These are phyloP conservation scores for Uronychia binucleata DNA, from an alignment of 73 alveolate genomes.

Conservation along the genomic window DNA sequence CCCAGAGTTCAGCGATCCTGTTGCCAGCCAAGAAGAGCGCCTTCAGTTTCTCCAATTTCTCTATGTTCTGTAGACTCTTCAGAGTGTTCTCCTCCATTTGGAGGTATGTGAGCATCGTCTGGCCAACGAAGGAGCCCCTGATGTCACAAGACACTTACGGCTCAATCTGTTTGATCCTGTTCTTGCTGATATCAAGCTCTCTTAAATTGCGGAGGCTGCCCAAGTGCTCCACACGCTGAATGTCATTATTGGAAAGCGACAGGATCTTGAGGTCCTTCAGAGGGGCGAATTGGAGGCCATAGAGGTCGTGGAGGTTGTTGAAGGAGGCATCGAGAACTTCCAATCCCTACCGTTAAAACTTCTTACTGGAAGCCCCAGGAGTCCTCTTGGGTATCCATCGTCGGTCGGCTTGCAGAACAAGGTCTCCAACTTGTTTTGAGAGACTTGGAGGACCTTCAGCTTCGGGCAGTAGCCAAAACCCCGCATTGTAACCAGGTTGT, in stretches of 20 bases:
- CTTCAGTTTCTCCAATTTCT: constrained; percentile 68
- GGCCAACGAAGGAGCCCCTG: constrained; percentile 45
- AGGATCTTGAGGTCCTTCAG: constrained; percentile 74
- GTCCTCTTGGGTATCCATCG: constrained; percentile 67
- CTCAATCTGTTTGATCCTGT: constrained; percentile 71
- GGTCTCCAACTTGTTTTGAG: constrained; percentile 71
- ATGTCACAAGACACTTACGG: constrained; percentile 21
- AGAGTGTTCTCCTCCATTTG: constrained; percentile 78
- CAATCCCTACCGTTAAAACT: background rate
- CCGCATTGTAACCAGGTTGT: constrained; percentile 61
- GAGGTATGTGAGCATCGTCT: constrained; percentile 51
- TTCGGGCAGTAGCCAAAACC: constrained; percentile 82
- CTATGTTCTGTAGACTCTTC: constrained; percentile 60
- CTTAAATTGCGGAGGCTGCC: constrained; percentile 65
- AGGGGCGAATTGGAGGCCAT: constrained; percentile 74
- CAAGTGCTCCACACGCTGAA: constrained; percentile 67
- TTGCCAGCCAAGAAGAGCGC: constrained; percentile 62
- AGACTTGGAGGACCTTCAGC: constrained; percentile 65
- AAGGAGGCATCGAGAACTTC: constrained; percentile 73
- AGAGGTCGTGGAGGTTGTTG: constrained; percentile 67
- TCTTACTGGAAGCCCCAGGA: constrained; percentile 64
- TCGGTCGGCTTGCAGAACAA: constrained; percentile 63
- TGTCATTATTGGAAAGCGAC: constrained; percentile 76
- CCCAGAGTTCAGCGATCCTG: constrained; percentile 81
- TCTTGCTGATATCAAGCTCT: constrained; percentile 78